Evolutionary conservation across 2,329 filamentous ascomycete species (phyloP), one percentile per base, ranked within the genome.

Genomic region (Pseudogymnoascus sp.): DNA sequence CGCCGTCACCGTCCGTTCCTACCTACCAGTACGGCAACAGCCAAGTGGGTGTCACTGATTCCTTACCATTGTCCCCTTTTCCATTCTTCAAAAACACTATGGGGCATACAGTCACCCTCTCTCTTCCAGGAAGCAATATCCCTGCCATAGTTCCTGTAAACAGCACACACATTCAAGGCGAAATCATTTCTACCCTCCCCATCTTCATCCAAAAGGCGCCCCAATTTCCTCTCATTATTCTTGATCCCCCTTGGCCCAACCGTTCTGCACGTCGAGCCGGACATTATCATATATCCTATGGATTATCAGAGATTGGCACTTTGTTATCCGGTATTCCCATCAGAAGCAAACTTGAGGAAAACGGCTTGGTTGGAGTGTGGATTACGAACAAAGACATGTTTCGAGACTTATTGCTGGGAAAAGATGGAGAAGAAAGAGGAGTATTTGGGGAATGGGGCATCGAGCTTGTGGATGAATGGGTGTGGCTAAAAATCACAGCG

Each of bases 221-320:
- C 18, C 69, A 72, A 5, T 92, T 93, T 73, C 78, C 89, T 66
- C 77, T 92, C 50, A 78, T 92, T 38, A 73, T 92, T 6, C 76
- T 92, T 18, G 90, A 93, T 70, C 90, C 90, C 2, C 90, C 90
- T 1, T 93, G 90, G 90, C 89, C 90, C 0, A 93, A 91, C 70
- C 82, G 86, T 53, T 92, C 89, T 5, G 90, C 84, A 12, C 82
- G 82, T 67, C 80, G 88, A 40, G 85, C 83, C 69, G 78, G 76
- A 69, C 69, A 79, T 67, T 84, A 85, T 72, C 66, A 69, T 1
- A 83, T 79, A 5, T 78, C 79, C 4, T 70, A 76, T 60, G 75
- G 75, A 33, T 65, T 69, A 70, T 61, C 60, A 64, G 79, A 83
- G 60, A 78, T 85, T 62, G 72, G 75, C 11, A 61, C 69, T 1